Percentiles rank a stretch among this genome's conserved stretches.
These are phyloP conservation scores for Hyaloscypha hepaticicola DNA, from an alignment of 495 filamentous ascomycete species.

Conservation along the genomic window DNA sequence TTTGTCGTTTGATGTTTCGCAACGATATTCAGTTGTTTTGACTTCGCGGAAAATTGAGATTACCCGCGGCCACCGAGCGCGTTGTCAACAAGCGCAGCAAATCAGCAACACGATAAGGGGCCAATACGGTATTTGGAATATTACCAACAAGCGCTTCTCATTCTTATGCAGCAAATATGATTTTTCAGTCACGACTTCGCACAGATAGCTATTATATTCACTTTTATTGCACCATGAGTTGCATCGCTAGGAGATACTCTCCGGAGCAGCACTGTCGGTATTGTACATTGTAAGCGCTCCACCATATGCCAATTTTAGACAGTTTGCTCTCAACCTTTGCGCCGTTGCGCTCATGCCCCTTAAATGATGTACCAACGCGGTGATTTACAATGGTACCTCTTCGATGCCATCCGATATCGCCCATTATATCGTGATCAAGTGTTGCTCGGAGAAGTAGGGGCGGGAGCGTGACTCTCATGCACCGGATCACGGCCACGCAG, in stretches of 20 bases:
- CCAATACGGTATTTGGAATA: not conserved
- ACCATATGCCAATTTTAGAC: slow-evolving; percentile 25
- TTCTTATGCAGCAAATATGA: not conserved
- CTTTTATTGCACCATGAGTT: slow-evolving; percentile 18
- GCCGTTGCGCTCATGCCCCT: slow-evolving; percentile 28
- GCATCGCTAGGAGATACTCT: slow-evolving; percentile 4
- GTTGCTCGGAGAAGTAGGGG: not conserved
- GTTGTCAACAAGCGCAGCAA: slow-evolving; percentile 2
- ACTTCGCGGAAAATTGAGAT: slow-evolving; percentile 10
- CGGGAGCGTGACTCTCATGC: not conserved
- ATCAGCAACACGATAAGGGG: not conserved
- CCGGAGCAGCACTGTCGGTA: not conserved
- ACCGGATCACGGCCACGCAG: not conserved
- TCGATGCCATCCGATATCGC: not conserved
- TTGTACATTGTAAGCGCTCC: slow-evolving; percentile 9
- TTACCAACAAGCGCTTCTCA: not conserved
- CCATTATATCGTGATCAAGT: slow-evolving; percentile 1
- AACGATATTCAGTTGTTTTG: not conserved
- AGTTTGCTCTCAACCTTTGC: slow-evolving; percentile 14
- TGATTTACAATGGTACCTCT: slow-evolving; percentile 22
- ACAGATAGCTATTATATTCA: not conserved
- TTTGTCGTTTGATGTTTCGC: not conserved
- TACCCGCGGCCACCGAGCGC: slow-evolving; percentile 10
- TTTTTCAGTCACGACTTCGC: not conserved
- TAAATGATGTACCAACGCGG: slow-evolving; percentile 21